Conservation (phyloP, 106 monocot genomes). For the Vanilla planifolia region DNA sequence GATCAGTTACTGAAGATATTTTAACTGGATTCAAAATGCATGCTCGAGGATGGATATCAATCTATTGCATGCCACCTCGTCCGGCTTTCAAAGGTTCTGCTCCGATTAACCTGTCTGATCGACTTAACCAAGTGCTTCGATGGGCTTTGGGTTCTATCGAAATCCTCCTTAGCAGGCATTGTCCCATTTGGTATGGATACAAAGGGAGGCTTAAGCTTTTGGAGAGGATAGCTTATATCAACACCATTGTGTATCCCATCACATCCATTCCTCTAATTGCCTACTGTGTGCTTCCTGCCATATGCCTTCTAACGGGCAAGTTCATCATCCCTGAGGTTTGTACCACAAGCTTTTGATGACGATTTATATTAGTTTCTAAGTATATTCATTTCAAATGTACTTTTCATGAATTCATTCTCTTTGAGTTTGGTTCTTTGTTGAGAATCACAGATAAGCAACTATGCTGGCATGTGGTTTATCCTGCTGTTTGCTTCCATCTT, state of each 20-base stretch:
- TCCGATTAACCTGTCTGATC: constrained; percentile 64
- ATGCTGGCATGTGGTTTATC: constrained; percentile 86
- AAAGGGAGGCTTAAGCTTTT: constrained; percentile 77
- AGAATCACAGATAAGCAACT: constrained; percentile 96
- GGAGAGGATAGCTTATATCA: constrained; percentile 61
- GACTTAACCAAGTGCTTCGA: constrained; percentile 89
- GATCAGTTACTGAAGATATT: constrained; percentile 77
- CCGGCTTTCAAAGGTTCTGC: constrained; percentile 61
- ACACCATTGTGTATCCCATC: constrained; percentile 76
- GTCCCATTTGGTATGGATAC: constrained; percentile 85
- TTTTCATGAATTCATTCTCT: constrained; percentile 62
- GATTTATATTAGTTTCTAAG: background rate
- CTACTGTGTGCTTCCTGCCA: constrained; percentile 87
- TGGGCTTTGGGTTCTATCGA: constrained; percentile 89
- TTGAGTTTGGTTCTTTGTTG: too few relatives aligned
- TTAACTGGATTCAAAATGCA: constrained; percentile 85
- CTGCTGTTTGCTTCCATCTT: constrained; percentile 77
- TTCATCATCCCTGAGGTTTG: constrained; percentile 92
- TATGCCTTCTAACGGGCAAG: constrained; percentile 82
- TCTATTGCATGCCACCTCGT: constrained; percentile 59
- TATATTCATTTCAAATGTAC: constrained; percentile 58
- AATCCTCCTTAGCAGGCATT: constrained; percentile 86
- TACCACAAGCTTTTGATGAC: background rate
- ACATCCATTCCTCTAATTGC: constrained; percentile 85
- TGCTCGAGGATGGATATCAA: constrained; percentile 78